These are phyloP conservation scores for Luffa aegyptiaca DNA, from an alignment of 306 rosid species.

Conservation along the genomic window DNA sequence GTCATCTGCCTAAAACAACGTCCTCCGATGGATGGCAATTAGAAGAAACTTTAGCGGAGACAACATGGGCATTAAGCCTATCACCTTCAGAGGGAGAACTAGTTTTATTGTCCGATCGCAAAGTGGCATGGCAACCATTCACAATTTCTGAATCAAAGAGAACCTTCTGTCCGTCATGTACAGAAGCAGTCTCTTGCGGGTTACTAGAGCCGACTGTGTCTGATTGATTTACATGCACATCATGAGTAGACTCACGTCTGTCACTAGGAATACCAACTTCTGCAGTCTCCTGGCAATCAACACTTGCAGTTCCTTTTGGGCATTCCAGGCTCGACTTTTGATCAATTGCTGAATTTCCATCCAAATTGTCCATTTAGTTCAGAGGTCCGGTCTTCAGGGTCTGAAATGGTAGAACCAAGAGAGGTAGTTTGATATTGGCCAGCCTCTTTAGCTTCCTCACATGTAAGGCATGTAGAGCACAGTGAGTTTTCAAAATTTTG, in stretches of 20 bases:
- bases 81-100: background rate
- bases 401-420: slow-evolving; percentile 8
- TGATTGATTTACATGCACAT: slow-evolving; percentile 16
- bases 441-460: slow-evolving; percentile 16
- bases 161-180: slow-evolving; percentile 11
- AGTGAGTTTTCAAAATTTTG: slow-evolving; percentile 6
- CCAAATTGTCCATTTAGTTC: slow-evolving; percentile 18
- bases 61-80: background rate
- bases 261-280: slow-evolving; percentile 6
- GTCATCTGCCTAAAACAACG: slow-evolving; percentile 19
- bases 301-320: slow-evolving; percentile 13
- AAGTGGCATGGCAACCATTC: background rate
- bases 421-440: slow-evolving; percentile 13
- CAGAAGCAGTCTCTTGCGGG: background rate
- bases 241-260: slow-evolving; percentile 10
- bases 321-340: background rate
- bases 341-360: slow-evolving; percentile 4
- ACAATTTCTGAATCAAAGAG: slow-evolving; percentile 15
- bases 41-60: background rate
- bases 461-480: slow-evolving; percentile 15
- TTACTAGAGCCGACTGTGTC: slow-evolving; percentile 18
- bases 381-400: slow-evolving; percentile 12
- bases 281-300: slow-evolving; percentile 15
- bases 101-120: background rate
- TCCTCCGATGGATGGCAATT: background rate